Evolutionary conservation across 345 rosid genomes (phyloP), one percentile per base, ranked within the genome.

Genomic region (Zanthoxylum bungeanum): DNA sequence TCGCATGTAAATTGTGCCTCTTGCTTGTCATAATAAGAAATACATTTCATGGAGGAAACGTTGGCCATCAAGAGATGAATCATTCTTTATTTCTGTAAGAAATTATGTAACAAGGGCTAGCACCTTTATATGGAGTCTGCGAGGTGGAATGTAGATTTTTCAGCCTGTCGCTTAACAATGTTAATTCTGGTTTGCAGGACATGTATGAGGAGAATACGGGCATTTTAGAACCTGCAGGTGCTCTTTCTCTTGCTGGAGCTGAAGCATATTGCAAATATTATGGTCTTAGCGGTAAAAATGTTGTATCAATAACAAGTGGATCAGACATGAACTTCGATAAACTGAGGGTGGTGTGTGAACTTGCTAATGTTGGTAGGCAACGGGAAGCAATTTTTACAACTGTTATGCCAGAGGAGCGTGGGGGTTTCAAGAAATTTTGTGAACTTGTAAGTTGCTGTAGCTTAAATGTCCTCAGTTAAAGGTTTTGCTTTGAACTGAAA

Each of bases 261-360:
- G 97, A 95, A 85, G 98, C 98, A 74, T 95, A 95, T 75, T 95
- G 98, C 82, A 91, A 87, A 74, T 95, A 92, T 62, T 91, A 91
- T 73, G 87, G 91, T 17, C 75, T 95, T 17, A 81, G 80, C 73
- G 93, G 90, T 59, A 85, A 78, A 78, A 87, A 88, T 72, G 78
- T 95, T 42, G 97, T 95, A 34, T 97, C 93, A 36, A 85, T 95
- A 79, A 85, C 98, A 12, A 91, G 97, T 74, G 99, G 99, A 19
- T 98, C 98, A 42, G 92, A 95, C 82, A 95, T 92, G 97, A 89
- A 95, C 77, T 95, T 95, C 75, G 98, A 92, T 78, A 95, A 84
- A 73, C 81, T 92, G 66, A 88, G 98, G 84, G 79, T 95, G 49
- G 98, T 95, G 67, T 87, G 97, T 21, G 99, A 95, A 76, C 94